phyloP scores from a whole-genome alignment of 352 stramenopile species.

The Pythium aquatile region DNA sequence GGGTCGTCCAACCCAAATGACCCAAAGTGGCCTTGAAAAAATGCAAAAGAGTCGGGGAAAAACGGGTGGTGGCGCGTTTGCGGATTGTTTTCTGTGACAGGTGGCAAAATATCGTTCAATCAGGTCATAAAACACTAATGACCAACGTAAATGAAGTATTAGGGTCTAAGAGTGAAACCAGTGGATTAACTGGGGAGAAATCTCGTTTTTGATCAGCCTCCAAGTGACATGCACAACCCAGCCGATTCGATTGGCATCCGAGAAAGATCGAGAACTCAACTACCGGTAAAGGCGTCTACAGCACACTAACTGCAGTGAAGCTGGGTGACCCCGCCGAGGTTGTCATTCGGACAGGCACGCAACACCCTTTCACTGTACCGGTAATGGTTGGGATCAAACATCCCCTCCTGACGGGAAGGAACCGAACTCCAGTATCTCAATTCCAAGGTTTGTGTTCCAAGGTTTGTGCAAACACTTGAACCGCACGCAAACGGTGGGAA shows the following conservation, averaged over 20 bases:
- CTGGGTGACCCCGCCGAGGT: background rate
- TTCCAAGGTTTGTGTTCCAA: background rate
- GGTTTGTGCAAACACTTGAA: conserved; percentile 5
- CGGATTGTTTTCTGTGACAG: conserved; percentile 21
- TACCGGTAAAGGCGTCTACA: background rate
- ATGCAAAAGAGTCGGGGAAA: conserved; percentile 4
- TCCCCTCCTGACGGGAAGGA: too few relatives aligned
- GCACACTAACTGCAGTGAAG: background rate
- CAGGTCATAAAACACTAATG: background rate
- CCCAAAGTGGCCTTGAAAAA: background rate
- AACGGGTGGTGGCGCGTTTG: conserved; percentile 10
- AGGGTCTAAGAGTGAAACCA: too few relatives aligned
- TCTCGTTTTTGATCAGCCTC: background rate
- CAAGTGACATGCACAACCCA: background rate
- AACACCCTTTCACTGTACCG: background rate
- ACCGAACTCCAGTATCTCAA: too few relatives aligned
- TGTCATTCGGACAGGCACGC: too few relatives aligned
- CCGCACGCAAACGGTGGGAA: background rate
- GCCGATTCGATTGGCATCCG: too few relatives aligned
- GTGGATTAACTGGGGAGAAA: background rate
- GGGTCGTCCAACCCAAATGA: conserved; percentile 1
- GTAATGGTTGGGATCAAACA: too few relatives aligned
- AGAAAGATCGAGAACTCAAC: too few relatives aligned
- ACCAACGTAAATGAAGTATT: too few relatives aligned
- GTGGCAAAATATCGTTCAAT: conserved; percentile 2